Base-by-base conservation (phyloP, 148 eudicot species). In the Nepenthes mirabilis region DNA sequence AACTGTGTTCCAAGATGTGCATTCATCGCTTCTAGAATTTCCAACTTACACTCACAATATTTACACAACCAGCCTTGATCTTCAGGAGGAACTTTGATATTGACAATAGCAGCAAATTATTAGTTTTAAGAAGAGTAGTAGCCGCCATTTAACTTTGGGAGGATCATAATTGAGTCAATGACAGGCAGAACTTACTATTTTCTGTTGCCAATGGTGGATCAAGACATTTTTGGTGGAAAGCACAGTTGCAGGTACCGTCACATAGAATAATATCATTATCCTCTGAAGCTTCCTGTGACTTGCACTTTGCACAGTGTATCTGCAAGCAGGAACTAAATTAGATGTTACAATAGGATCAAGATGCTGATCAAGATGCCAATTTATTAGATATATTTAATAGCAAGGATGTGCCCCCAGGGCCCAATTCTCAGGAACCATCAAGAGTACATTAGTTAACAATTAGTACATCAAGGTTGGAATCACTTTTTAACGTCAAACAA, bases 191-290 rank as follows among this genome's bases (percentile, higher is more conserved):
- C 95, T 87, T 72, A 91, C 98, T 88, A 63, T 85, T 84, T 83
- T 81, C 78, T 55, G 98, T 85, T 45, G 75, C 80, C 68, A 91
- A 70, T 23, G 98, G 98, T 52, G 98, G 96, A 69, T 91, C 98
- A 33, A 85, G 82, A 70, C 98, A 91, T 67, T 88, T 77, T 70
- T 91, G 95, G 73, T 91, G 98, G 66, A 85, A 91, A 64, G 88
- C 98, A 71, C 96, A 79, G 60, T 88, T 88, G 69, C 98, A 91
- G 32, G 90, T 78, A 57, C 98, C 98, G 55, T 88, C 98, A 80
- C 98, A 91, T 43, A 88, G 84, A 66, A 91, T 85, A 52, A 91
- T 88, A 78, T 91, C 98, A 72, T 91, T 85, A 62, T 91, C 98
- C 61, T 79, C 88, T 57, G 76, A 79, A 67, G 82, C 96, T 74